phyloP scores from a whole-genome alignment of 2,329 filamentous ascomycete genomes.

The Cladosporium colombiae region DNA sequence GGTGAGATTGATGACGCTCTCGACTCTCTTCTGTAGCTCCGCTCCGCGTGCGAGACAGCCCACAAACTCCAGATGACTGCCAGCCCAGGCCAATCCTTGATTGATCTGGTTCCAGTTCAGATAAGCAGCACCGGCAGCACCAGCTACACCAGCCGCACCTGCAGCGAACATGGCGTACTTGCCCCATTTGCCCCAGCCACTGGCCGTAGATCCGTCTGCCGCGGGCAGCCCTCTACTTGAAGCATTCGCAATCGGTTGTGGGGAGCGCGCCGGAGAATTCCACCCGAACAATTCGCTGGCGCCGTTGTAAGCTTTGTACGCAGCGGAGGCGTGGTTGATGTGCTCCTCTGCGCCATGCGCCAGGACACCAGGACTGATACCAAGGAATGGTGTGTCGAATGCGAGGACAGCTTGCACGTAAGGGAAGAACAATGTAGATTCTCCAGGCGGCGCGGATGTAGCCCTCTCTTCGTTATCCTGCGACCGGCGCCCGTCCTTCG shows the following conservation, averaged over 20 bases:
- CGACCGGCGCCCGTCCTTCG: not conserved
- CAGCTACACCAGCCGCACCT: constrained; percentile 74
- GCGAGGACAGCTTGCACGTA: constrained; percentile 87
- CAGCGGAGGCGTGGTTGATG: constrained; percentile 71
- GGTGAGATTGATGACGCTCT: constrained; percentile 65
- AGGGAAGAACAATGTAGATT: constrained; percentile 78
- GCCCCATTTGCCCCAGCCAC: constrained; percentile 75
- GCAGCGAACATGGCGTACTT: constrained; percentile 84
- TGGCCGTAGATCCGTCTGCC: constrained; percentile 32
- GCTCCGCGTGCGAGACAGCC: constrained; percentile 83
- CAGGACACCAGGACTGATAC: constrained; percentile 78
- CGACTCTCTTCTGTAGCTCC: constrained; percentile 74
- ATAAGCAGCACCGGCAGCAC: constrained; percentile 84
- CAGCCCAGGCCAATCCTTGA: constrained; percentile 76
- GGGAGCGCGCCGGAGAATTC: constrained; percentile 23
- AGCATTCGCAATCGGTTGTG: constrained; percentile 30
- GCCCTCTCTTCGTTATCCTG: constrained; percentile 17
- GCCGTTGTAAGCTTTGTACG: constrained; percentile 67
- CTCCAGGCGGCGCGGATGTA: constrained; percentile 26
- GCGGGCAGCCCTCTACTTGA: constrained; percentile 36
- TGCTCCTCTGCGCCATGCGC: constrained; percentile 84
- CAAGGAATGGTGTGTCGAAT: constrained; percentile 91
- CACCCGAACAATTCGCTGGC: constrained; percentile 62
- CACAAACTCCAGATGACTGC: constrained; percentile 90
- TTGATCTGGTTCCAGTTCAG: constrained; percentile 78